phyloP scores from a whole-genome alignment of 2,329 filamentous ascomycete genomes.

The Celoporthe dispersa region DNA sequence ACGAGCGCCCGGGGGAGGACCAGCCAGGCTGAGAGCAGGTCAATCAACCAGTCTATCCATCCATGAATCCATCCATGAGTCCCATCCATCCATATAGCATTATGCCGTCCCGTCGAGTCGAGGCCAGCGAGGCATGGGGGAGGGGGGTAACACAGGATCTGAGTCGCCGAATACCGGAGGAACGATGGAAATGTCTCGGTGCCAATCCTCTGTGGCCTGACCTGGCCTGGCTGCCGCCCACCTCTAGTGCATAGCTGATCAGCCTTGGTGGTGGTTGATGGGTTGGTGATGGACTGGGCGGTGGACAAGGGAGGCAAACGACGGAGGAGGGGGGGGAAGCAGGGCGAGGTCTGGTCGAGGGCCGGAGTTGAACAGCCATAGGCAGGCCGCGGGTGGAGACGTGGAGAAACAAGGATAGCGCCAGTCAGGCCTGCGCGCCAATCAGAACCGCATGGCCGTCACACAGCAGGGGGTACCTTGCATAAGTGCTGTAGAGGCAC shows the following conservation, averaged over 20 bases:
- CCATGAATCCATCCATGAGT: not conserved
- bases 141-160: not conserved
- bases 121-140: not conserved
- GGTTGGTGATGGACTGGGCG: not conserved
- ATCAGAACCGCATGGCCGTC: slow-evolving; percentile 9
- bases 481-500: slow-evolving; percentile 4
- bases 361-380: not conserved
- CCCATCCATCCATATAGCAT: not conserved
- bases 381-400: slow-evolving; percentile 1
- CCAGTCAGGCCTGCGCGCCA: not conserved
- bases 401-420: slow-evolving; percentile 16
- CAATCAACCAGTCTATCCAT: not conserved
- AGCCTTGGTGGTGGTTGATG: not conserved
- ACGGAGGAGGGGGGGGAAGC: not conserved
- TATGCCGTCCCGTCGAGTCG: not conserved
- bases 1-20: not conserved
- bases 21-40: not conserved
- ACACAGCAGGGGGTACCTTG: slow-evolving; percentile 19
- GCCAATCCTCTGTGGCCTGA: not conserved
- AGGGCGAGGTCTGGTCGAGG: not conserved
- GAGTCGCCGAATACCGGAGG: slow-evolving; percentile 5
- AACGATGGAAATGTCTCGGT: not conserved
- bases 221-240: not conserved
- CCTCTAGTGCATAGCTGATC: not conserved
- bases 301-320: not conserved